Evolutionary conservation across 2,329 filamentous ascomycete species (phyloP), one percentile per base, ranked within the genome.

Genomic region (Alternaria rosae): DNA sequence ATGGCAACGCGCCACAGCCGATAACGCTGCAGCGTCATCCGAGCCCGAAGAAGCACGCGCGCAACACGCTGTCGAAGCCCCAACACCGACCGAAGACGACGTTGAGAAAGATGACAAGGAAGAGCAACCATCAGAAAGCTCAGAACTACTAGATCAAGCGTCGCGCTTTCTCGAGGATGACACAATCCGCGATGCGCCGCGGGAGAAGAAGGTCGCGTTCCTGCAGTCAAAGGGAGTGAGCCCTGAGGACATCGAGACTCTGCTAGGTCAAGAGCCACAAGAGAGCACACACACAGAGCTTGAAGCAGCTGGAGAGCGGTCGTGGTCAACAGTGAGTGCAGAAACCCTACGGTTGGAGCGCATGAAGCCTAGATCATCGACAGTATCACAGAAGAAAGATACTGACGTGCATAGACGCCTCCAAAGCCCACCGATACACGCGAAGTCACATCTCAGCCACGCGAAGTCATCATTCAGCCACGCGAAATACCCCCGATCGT

Each of bases 151-250:
- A 35, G 88, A 92, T 15, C 88, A 93, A 74, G 93, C 93, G 26
- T 85, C 86, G 44, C 87, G 84, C 55, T 97, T 97, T 74, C 85
- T 97, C 5, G 83, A 91, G 53, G 90, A 96, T 62, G 88, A 91
- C 8, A 84, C 85, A 20, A 91, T 97, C 59, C 88, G 86, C 61
- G 82, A 90, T 78, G 88, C 90, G 32, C 84, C 90, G 0, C 84
- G 85, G 45, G 90, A 92, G 58, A 89, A 88, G 79, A 97, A 97
- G 81, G 83, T 86, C 20, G 86, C 87, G 8, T 97, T 97, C 70
- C 82, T 97, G 2, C 85, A 89, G 72, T 87, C 87, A 53, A 97
- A 97, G 77, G 92, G 92, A 4, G 82, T 97, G 8, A 81, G 81
- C 4, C 81, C 86, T 5, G 83, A 85, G 30, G 88, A 94, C 64